Evolutionary conservation across 2,329 filamentous ascomycete species (phyloP).

Genomic region (Clarireedia homoeocarpa): DNA sequence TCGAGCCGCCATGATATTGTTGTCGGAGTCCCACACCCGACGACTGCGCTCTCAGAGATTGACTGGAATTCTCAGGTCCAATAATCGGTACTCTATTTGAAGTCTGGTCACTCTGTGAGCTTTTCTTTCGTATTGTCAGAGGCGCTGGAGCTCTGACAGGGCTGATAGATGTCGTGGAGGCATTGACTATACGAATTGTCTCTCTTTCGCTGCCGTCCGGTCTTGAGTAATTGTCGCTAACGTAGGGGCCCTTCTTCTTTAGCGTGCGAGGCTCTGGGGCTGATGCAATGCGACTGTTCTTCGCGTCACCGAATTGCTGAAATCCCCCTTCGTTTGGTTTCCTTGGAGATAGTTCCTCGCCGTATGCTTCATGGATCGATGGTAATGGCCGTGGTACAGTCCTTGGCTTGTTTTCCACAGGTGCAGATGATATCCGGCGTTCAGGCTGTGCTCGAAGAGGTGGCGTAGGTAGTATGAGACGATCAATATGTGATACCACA

Average conservation of each 20-base stretch:
- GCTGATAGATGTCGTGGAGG: constrained; percentile 19
- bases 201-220: constrained; percentile 3
- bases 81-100: neutral
- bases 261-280: constrained; percentile 24
- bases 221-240: constrained; percentile 10
- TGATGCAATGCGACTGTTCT: constrained; percentile 23
- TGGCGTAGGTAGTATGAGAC: constrained; percentile 39
- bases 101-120: constrained; percentile 14
- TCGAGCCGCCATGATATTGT: constrained; percentile 15
- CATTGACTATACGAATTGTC: constrained; percentile 25
- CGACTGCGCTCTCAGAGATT: constrained; percentile 1
- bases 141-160: constrained; percentile 27
- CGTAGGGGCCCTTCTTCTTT: neutral
- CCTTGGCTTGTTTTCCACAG: constrained; percentile 22
- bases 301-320: constrained; percentile 12
- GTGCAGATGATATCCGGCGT: constrained; percentile 40
- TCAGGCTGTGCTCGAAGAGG: constrained; percentile 14
- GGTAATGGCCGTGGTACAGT: constrained; percentile 15
- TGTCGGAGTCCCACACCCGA: constrained; percentile 18
- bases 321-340: constrained; percentile 10
- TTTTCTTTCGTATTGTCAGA: constrained; percentile 28
- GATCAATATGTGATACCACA: constrained; percentile 52
- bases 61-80: neutral
- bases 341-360: constrained; percentile 18
- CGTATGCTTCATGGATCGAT: constrained; percentile 24